Base-by-base conservation (phyloP, 169 alveolate genomes). In the Plasmodium falciparum region DNA sequence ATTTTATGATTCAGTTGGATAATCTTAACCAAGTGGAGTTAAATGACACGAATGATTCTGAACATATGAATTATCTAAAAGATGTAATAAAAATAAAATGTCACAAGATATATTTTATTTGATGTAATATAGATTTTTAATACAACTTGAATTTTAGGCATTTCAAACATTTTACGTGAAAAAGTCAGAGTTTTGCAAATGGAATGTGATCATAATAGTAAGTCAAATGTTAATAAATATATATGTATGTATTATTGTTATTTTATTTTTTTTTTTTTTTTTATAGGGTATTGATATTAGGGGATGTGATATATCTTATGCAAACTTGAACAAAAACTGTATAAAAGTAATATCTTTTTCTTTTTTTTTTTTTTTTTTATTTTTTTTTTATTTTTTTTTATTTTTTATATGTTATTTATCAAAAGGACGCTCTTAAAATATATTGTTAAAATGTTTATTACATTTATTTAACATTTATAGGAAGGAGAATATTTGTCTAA, bases 261-360 rank as follows among this genome's bases (percentile, higher is more conserved):
- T 20, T 20, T 20, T 20, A 20, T 20, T 20, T 45, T 47, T 6
- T 24, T 66, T 0, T 66, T 39, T 62, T 29, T 58, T n/a, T 50
- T 50, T 43, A 7, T 54, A 86, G 92, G 92, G 92, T 47, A 72
- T 86, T 20, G 92, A 86, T 45, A 75, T 86, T 20, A 73, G 74
- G 29, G 92, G 92, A 50, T 71, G 72, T 15, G 92, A 86, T 39
- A 86, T 86, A 45, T 86, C 92, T 15, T 86, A 71, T 86, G 76
- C 88, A 22, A 86, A 54, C 49, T 73, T 86, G 52, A 86, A 50
- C 74, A 86, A 86, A 47, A 71, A 50, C 62, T 71, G 88, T 62
- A 86, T 86, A 71, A 86, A 86, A 58, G 92, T 86, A 66, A 43
- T 22, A 22, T 15, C 9, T 54, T 15, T 47, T 50, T 66, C 13